A percentile compares a stretch with the other conserved stretches of the same genome.
These are phyloP conservation scores for Chaetomiaceae sp. DNA, from an alignment of 2,329 filamentous ascomycete species.

Conservation along the genomic window DNA sequence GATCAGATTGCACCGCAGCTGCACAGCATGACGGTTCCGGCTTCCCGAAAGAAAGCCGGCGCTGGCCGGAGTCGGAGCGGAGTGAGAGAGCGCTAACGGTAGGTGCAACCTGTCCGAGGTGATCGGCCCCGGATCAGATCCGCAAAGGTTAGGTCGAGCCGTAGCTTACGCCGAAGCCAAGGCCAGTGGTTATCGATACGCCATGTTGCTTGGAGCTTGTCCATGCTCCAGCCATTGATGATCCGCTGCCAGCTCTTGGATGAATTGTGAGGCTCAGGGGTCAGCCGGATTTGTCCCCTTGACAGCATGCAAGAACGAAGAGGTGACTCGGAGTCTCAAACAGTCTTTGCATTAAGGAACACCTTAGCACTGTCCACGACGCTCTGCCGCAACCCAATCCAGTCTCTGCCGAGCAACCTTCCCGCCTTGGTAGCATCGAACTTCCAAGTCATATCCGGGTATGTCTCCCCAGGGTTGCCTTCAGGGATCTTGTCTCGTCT, in stretches of 20 bases:
- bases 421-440: conserved; percentile 17
- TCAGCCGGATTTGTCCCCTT: too few species aligned
- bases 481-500: background rate
- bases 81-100: conserved; percentile 7
- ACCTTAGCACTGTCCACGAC: conserved; percentile 15
- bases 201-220: too few species aligned
- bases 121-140: conserved; percentile 2
- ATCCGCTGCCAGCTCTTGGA: too few species aligned
- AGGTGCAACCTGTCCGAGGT: conserved; percentile 6
- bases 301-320: too few species aligned
- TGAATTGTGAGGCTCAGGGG: too few species aligned
- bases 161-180: too few species aligned
- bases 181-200: too few species aligned
- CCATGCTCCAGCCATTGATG: too few species aligned
- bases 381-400: conserved; percentile 16
- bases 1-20: too few species aligned
- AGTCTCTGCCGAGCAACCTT: conserved; percentile 13
- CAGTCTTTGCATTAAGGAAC: conserved; percentile 7
- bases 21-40: too few species aligned
- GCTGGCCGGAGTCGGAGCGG: conserved; percentile 11
- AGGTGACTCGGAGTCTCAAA: too few species aligned
- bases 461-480: conserved; percentile 7
- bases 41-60: background rate
- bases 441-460: conserved; percentile 5
- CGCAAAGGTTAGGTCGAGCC: conserved; percentile 9